phyloP scores from a whole-genome alignment of 768 basidiomycete species.

The Termitomyces sp. region DNA sequence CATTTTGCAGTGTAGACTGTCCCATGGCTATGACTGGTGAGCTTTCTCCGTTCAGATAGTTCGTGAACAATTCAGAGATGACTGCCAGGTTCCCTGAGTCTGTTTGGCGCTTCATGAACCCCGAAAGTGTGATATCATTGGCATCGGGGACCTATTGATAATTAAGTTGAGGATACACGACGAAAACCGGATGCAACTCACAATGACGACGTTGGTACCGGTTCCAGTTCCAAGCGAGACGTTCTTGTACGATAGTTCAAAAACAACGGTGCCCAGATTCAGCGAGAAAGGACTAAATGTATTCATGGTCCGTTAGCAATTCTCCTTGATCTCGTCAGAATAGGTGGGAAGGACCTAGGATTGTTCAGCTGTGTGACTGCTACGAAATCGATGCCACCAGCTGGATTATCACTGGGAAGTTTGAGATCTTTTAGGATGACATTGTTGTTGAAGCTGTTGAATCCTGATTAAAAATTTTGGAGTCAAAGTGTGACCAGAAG shows the following conservation, averaged over 20 bases:
- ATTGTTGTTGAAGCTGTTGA: constrained; percentile 58
- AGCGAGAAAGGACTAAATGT: constrained; percentile 60
- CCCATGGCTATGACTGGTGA: constrained; percentile 62
- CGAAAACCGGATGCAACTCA: constrained; percentile 26
- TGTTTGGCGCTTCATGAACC: constrained; percentile 53
- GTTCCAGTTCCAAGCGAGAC: constrained; percentile 56
- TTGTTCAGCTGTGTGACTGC: constrained; percentile 56
- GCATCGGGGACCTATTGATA: constrained; percentile 41
- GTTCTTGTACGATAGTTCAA: constrained; percentile 56
- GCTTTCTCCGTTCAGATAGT: constrained; percentile 62
- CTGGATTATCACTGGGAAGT: constrained; percentile 64
- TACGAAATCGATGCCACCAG: constrained; percentile 64
- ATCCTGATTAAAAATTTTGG: constrained; percentile 33
- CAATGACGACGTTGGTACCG: constrained; percentile 48
- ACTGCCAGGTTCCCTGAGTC: constrained; percentile 38
- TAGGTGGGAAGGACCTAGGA: constrained; percentile 39
- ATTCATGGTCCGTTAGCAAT: not conserved
- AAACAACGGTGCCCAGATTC: constrained; percentile 63
- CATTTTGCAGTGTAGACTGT: constrained; percentile 51
- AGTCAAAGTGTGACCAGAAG: not conserved
- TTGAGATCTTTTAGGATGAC: constrained; percentile 56
- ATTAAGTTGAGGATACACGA: constrained; percentile 2
- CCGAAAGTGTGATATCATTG: constrained; percentile 58
- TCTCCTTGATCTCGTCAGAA: not conserved
- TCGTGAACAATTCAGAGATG: constrained; percentile 66